These are phyloP conservation scores for Solanum paucissectum DNA, from an alignment of 257 asterid species.

Conservation along the genomic window DNA sequence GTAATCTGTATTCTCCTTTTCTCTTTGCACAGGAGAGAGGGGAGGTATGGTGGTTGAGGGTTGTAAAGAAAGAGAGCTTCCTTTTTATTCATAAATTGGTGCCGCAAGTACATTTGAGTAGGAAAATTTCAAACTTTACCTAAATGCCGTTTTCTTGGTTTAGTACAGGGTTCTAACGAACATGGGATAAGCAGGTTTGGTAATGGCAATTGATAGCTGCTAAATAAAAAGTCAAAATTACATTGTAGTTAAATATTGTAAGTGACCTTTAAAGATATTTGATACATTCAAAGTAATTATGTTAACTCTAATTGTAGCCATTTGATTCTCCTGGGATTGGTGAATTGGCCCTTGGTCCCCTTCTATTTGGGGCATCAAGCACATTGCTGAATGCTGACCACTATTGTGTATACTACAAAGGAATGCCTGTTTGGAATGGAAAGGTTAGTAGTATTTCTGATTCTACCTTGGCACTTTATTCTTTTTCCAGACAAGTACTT, in stretches of 20 bases:
- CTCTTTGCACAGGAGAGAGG: neutral
- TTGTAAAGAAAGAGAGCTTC: neutral
- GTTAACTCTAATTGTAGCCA: constrained; percentile 34
- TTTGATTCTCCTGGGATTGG: constrained; percentile 52
- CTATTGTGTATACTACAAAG: constrained; percentile 61
- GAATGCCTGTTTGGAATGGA: constrained; percentile 90
- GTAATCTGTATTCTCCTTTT: neutral
- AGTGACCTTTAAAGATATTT: neutral
- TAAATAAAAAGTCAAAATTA: neutral
- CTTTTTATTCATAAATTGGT: neutral
- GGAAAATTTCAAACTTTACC: neutral
- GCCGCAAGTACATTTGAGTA: neutral
- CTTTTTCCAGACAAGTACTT: neutral
- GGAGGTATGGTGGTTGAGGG: neutral
- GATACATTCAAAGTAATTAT: neutral
- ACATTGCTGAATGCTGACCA: constrained; percentile 84
- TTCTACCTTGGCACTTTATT: neutral
- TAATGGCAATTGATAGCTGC: neutral
- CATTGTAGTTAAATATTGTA: neutral
- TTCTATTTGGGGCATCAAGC: constrained; percentile 84
- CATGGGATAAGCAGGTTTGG: neutral
- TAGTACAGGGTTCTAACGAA: neutral
- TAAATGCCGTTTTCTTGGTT: neutral
- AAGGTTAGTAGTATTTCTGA: constrained; percentile 33
- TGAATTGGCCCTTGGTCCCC: constrained; percentile 80